Evolutionary conservation across 148 eudicot species (phyloP), one percentile per base, ranked within the genome.

Genomic region (Rhododendron molle): DNA sequence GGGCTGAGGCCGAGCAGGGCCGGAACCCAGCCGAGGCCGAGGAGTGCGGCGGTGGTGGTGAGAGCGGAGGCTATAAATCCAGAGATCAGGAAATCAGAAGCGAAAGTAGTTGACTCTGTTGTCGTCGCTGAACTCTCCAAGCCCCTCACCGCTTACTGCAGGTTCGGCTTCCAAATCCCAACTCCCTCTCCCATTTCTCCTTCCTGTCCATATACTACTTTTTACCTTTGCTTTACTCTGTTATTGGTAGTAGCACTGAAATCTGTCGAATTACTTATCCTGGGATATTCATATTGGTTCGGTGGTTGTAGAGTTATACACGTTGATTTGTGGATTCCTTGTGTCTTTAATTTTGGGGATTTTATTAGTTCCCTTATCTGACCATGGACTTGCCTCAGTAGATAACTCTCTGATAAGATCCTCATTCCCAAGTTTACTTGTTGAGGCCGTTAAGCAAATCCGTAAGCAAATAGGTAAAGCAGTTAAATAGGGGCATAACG

Each of bases 131-230:
- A 97, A 38, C 97, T 97, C 83, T 84, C 96, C 78, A 97, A 97
- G 89, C 94, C 95, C 67, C 85, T 92, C 85, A 97, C 99, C 52
- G 90, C 99, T 86, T 97, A 97, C 78, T 97, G 99, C 99, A 93
- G 98, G 99, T 96, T 86, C 67, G 43, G 0, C 76, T 81, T 81
- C 30, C 5, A 15, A 44, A 15, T 32, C 74, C 13, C 13, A 20
- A 56, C 62, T 46, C 30, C 0, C 15, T 65, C 30, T 65, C 72
- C 30, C 11, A 2, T 62, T 62, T 62, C 69, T 21, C 69, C 23
- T 62, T 23, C 69, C 9, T 62, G 10, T n/a, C 26, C 28, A 23
- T 0, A 2, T n/a, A 9, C 54, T 50, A 50, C 16, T 50, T 16
- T 5, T 16, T 58, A 20, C n/a, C 65, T 21, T 16, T 18, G 65